These are phyloP conservation scores for Beauveria pseudobassiana DNA, from an alignment of 2,329 filamentous ascomycete genomes.

Conservation along the genomic window DNA sequence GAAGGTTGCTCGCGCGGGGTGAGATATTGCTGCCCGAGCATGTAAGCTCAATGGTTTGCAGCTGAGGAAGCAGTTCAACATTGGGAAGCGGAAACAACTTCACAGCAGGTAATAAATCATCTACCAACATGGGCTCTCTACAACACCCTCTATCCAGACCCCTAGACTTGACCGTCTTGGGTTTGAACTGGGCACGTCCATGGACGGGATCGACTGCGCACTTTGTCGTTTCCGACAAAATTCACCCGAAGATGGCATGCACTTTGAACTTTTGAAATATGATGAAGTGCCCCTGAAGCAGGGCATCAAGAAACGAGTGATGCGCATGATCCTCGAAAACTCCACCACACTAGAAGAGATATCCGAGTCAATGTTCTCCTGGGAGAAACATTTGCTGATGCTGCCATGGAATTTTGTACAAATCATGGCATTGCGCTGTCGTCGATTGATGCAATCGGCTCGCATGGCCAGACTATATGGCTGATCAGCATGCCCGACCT, in stretches of 20 bases:
- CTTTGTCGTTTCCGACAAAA: constrained; percentile 49
- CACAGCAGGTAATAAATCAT: neutral
- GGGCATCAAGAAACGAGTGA: constrained; percentile 46
- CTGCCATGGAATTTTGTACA: constrained; percentile 41
- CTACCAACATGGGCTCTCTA: neutral
- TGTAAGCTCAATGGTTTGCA: neutral
- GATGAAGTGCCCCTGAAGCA: constrained; percentile 47
- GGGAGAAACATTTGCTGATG: constrained; percentile 47
- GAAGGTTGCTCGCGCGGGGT: neutral
- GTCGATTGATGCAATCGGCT: constrained; percentile 47
- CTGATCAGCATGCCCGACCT: constrained; percentile 43
- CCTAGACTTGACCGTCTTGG: constrained; percentile 45
- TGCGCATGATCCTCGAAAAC: constrained; percentile 49
- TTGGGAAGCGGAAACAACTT: neutral
- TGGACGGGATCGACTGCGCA: constrained; percentile 53
- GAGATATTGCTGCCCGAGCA: neutral
- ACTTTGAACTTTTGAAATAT: constrained; percentile 50
- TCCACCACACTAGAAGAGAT: constrained; percentile 44
- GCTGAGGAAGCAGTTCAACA: neutral
- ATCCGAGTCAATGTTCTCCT: constrained; percentile 50
- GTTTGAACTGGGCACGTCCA: constrained; percentile 42
- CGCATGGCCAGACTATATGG: constrained; percentile 54
- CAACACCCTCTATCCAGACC: neutral
- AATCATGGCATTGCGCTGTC: constrained; percentile 34
- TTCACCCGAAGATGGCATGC: constrained; percentile 42